phyloP scores from a whole-genome alignment of 1,284 basidiomycete genomes.

The Trichosporon sp. region DNA sequence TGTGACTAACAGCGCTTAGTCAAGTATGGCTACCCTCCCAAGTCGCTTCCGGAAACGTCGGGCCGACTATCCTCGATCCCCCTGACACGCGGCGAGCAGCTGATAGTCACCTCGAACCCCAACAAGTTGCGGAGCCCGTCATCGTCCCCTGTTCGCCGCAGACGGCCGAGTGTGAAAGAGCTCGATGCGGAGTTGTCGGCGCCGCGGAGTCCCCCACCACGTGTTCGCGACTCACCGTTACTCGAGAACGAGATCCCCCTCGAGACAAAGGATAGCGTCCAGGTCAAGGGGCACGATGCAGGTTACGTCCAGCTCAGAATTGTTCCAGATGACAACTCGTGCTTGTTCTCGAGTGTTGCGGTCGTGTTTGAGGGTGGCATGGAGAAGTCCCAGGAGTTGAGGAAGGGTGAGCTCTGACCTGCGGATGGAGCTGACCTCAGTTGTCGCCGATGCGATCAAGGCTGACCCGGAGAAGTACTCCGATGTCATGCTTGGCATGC shows the following conservation, averaged over 20 bases:
- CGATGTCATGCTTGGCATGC: conserved; percentile 81
- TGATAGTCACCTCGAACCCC: conserved; percentile 68
- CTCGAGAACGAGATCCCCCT: conserved; percentile 32
- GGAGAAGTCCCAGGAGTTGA: conserved; percentile 57
- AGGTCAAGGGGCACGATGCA: conserved; percentile 58
- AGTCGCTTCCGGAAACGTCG: conserved; percentile 68
- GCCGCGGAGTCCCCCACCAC: conserved; percentile 35
- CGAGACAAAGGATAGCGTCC: conserved; percentile 39
- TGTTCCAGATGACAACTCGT: conserved; percentile 91
- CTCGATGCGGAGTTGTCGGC: conserved; percentile 43
- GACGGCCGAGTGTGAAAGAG: conserved; percentile 46
- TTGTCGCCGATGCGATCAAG: conserved; percentile 77
- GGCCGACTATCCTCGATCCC: conserved; percentile 74
- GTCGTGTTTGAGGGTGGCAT: conserved; percentile 81
- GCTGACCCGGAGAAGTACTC: conserved; percentile 71
- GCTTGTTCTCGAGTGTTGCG: conserved; percentile 82
- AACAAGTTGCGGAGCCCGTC: conserved; percentile 25
- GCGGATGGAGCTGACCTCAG: conserved; percentile 55
- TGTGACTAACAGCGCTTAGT: conserved; percentile 60
- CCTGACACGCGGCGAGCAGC: conserved; percentile 73
- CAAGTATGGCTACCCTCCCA: conserved; percentile 81
- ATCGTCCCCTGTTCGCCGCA: conserved; percentile 29
- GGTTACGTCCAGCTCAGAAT: conserved; percentile 61
- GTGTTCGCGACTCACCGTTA: conserved; percentile 24
- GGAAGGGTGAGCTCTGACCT: conserved; percentile 41